Conservation (phyloP, 2,329 filamentous ascomycete species). For the Rosellinia necatrix region DNA sequence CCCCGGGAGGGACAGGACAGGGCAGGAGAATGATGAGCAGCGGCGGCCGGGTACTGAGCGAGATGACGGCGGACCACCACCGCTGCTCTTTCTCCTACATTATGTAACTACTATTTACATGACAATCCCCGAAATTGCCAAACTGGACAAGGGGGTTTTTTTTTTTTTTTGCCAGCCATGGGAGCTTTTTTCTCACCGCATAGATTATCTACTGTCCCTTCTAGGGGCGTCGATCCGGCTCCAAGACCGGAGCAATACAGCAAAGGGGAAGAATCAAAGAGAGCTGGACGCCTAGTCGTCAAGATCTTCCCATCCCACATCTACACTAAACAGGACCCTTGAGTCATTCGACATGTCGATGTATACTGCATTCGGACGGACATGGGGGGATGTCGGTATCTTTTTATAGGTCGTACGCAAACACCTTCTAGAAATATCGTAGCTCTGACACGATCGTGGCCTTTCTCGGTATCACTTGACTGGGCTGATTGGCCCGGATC, state of each 20-base stretch:
- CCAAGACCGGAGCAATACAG: background rate
- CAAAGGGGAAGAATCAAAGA: too few species aligned
- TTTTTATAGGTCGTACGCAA: slow-evolving; percentile 7
- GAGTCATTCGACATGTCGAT: slow-evolving; percentile 6
- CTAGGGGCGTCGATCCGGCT: background rate
- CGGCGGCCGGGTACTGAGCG: background rate
- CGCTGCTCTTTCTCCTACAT: background rate
- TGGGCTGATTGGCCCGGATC: slow-evolving; percentile 10
- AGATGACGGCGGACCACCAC: slow-evolving; percentile 20
- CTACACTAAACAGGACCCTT: background rate
- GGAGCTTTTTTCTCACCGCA: slow-evolving; percentile 8
- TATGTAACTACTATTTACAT: too few species aligned
- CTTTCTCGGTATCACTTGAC: slow-evolving; percentile 12
- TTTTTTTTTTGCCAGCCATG: too few species aligned
- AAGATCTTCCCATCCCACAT: background rate
- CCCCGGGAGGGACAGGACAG: too few species aligned
- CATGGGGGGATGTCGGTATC: background rate
- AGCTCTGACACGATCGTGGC: slow-evolving; percentile 11
- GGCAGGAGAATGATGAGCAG: slow-evolving; percentile 14
- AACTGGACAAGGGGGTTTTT: background rate
- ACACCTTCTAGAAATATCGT: slow-evolving; percentile 25
- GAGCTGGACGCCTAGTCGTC: too few species aligned
- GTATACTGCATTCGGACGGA: slow-evolving; percentile 3
- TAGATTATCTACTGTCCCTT: background rate
- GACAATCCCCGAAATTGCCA: slow-evolving; percentile 7